Conservation (phyloP, 2,329 filamentous ascomycete species). For the Cadophora gregata region DNA sequence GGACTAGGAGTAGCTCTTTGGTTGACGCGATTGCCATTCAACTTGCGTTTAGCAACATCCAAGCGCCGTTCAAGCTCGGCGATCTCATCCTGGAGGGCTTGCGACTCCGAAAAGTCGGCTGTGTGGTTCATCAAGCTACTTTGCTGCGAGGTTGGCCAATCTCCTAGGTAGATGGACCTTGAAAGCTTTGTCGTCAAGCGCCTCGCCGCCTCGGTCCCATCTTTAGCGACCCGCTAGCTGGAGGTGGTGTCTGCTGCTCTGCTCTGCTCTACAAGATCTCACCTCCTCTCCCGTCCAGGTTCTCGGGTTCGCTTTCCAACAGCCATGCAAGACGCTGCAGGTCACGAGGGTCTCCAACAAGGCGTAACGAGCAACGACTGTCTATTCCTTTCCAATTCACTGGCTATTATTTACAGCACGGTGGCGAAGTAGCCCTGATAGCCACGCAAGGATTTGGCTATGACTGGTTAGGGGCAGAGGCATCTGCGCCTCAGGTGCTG, state of each 20-base stretch:
- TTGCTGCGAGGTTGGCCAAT: not conserved
- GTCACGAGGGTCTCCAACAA: not conserved
- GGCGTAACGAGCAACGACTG: not conserved
- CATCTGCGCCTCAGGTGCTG: constrained; percentile 3
- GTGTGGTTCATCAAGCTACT: constrained; percentile 34
- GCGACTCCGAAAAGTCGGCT: constrained; percentile 36
- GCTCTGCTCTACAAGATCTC: not conserved
- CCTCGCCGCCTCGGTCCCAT: constrained; percentile 1
- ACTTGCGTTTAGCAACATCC: constrained; percentile 49
- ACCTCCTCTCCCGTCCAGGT: not conserved
- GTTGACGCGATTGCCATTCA: constrained; percentile 44
- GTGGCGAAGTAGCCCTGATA: constrained; percentile 17
- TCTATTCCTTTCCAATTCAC: not conserved
- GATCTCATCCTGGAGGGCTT: constrained; percentile 58
- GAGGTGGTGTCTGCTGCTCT: too few species aligned
- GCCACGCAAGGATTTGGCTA: constrained; percentile 11
- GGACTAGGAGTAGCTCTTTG: constrained; percentile 35
- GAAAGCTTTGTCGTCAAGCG: constrained; percentile 8
- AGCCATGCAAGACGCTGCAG: not conserved
- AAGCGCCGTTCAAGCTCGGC: constrained; percentile 58
- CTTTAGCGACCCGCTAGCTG: constrained; percentile 19
- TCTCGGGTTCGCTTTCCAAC: not conserved
- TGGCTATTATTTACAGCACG: not conserved
- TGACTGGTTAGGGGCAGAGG: too few species aligned
- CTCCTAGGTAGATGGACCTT: not conserved